Evolutionary conservation across 2,329 filamentous ascomycete genomes (phyloP), one percentile per base, ranked within the genome.

Genomic region (Pestalotiopsis fici): DNA sequence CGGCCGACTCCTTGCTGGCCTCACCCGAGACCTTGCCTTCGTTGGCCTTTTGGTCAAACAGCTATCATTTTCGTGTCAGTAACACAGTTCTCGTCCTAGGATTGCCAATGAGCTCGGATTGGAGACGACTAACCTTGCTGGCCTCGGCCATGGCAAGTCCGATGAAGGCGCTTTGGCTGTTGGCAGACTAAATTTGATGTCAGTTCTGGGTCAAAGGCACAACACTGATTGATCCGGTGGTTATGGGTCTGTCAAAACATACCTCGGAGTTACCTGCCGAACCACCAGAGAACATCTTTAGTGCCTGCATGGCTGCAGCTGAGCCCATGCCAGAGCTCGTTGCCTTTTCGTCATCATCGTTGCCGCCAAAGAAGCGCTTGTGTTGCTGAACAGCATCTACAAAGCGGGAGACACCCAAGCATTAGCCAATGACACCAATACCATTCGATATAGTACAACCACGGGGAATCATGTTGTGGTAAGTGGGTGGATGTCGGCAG

Each of bases 131-230:
- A 7, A 95, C 83, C 85, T 95, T 94, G 75, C 90, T 91, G 39
- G 94, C 95, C 83, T 98, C 92, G 9, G 87, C 89, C 93, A 98
- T 95, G 56, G 95, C 95, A 78, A 97, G 84, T 4, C 91, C 93
- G 70, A 97, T 87, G 75, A 97, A 93, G 69, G 91, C 88, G 78
- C 91, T 93, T 85, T 97, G 91, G 72, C 89, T 88, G 75, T 85
- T 83, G 60, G 80, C 81, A 9, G 80, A 78, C 68, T 77, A 57
- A 1, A 37, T 21, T n/a, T 57, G 31, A 11, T 35, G 21, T 67
- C 43, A 66, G 47, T 54, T 18, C 18, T 54, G 47, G 18, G 15
- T 54, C 21, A n/a, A 13, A 54, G 18, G 21, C 11, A 35, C 31
- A 35, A 35, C 21, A 54, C 18, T n/a, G 47, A 6, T 54, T 54